Percentiles rank a stretch among this genome's conserved stretches.
phyloP scores from a whole-genome alignment of 2,329 filamentous ascomycete genomes.

The Verticillium alfalfae region DNA sequence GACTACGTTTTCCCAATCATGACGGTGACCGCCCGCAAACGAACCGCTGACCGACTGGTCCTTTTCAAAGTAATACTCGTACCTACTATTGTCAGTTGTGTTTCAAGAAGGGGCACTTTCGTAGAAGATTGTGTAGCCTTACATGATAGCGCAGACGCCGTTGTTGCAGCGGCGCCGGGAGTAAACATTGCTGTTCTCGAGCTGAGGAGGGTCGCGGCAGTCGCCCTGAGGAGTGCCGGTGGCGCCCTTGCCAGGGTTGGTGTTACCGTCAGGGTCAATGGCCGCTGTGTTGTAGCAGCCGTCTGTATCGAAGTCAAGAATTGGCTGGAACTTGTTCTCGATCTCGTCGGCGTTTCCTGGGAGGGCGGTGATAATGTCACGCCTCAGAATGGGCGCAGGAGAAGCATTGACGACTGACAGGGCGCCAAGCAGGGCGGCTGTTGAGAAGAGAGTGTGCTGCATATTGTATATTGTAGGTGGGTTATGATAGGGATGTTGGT shows the following conservation, averaged over 20 bases:
- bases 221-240: conserved; percentile 13
- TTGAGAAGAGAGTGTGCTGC: not conserved
- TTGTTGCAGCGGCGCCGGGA: conserved; percentile 25
- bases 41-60: conserved; percentile 23
- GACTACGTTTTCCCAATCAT: conserved; percentile 32
- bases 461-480: not conserved
- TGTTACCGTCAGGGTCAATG: conserved; percentile 27
- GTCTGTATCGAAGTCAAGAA: conserved; percentile 31
- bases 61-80: conserved; percentile 39
- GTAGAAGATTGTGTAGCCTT: not conserved
- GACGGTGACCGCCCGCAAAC: conserved; percentile 25
- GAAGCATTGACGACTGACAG: conserved; percentile 12
- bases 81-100: conserved; percentile 21
- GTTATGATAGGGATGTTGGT: no score
- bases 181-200: conserved; percentile 24
- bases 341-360: conserved; percentile 22
- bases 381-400: conserved; percentile 10
- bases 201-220: conserved; percentile 21
- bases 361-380: conserved; percentile 21
- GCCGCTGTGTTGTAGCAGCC: conserved; percentile 42
- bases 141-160: conserved; percentile 24
- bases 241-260: conserved; percentile 17
- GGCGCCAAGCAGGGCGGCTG: conserved; percentile 9
- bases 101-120: not conserved
- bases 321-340: conserved; percentile 28